phyloP scores from a whole-genome alignment of 2,329 filamentous ascomycete genomes.

The Exophiala lecanii-corni region DNA sequence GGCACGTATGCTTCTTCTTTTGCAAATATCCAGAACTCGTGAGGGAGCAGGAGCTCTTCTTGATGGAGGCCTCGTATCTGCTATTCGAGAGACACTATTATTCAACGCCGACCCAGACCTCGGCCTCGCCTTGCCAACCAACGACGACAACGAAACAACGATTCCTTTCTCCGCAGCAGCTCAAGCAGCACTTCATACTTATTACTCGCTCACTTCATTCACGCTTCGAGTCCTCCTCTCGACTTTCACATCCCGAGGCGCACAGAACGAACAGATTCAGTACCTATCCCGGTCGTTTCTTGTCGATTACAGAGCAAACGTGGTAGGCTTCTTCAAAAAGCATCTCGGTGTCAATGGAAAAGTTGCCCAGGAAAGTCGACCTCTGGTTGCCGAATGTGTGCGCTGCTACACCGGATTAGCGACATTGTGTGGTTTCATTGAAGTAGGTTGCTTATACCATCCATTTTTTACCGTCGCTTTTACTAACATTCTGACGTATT shows the following conservation, averaged over 20 bases:
- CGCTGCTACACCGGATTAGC: conserved; percentile 24
- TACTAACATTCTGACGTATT: too few relatives aligned
- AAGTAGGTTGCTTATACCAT: conserved; percentile 8
- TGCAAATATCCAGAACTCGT: conserved; percentile 78
- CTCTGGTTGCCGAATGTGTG: conserved; percentile 21
- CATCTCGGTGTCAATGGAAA: conserved; percentile 69
- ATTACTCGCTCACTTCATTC: conserved; percentile 77
- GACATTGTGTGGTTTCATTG: conserved; percentile 20
- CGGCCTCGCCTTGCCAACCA: conserved; percentile 51
- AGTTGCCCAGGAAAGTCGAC: conserved; percentile 22
- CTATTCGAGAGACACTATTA: conserved; percentile 74
- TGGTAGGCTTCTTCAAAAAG: conserved; percentile 85
- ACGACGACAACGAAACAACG: neutral
- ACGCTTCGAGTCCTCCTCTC: conserved; percentile 78
- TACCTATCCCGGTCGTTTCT: conserved; percentile 76
- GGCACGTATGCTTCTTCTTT: conserved; percentile 74
- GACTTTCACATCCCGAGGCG: conserved; percentile 73
- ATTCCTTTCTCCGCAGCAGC: conserved; percentile 1
- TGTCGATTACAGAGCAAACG: conserved; percentile 72
- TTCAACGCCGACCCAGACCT: conserved; percentile 91
- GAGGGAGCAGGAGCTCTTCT: conserved; percentile 82
- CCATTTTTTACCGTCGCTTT: neutral
- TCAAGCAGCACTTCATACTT: conserved; percentile 61
- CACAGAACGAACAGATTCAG: conserved; percentile 69
- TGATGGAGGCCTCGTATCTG: conserved; percentile 79